Evolutionary conservation across 331 rosid species (phyloP), one percentile per base, ranked within the genome.

Genomic region (Rhamnella rubrinervis): DNA sequence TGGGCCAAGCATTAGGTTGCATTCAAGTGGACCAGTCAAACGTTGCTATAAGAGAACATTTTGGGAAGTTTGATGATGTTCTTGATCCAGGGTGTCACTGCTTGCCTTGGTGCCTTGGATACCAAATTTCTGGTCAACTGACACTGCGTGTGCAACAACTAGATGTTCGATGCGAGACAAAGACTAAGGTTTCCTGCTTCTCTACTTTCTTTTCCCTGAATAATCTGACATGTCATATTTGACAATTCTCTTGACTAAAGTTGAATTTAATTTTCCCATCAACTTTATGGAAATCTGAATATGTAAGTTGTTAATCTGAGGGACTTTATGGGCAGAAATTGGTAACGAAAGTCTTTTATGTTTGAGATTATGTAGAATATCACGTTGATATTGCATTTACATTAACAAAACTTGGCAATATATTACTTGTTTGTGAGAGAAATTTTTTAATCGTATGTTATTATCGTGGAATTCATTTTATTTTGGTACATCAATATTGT

Each of bases 21-120:
- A 26, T 78, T 66, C 86, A 68, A 73, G 96, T 92, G 17, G 86
- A 87, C 2, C 96, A 89, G 71, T 92, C 95, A 37, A 83, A 74
- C 56, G 98, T 87, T 31, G 91, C 85, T 37, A 81, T 92, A 18
- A 87, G 67, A 61, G 98, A 84, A 72, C 89, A 80, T 0, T 87
- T 86, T 63, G 95, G 98, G 67, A 92, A 78, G 71, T 89, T 77
- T 15, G 52, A n/a, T 55, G 81, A 68, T 6, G 85, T 92, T 63
- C 86, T 92, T 40, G 76, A 83, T 60, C 96, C 96, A 19, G 98
- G 98, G 41, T 84, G 92, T 31, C 98, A 89, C 71, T 87, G 91
- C 39, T 55, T 92, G 76, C 95, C 96, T 65, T 86, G 96, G 98
- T 89, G 89, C 67, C 8, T 87, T 3, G 96, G 96, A 14, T 82